Conservation (phyloP, 2,329 filamentous ascomycete genomes). For the Xenoacremonium recifei region DNA sequence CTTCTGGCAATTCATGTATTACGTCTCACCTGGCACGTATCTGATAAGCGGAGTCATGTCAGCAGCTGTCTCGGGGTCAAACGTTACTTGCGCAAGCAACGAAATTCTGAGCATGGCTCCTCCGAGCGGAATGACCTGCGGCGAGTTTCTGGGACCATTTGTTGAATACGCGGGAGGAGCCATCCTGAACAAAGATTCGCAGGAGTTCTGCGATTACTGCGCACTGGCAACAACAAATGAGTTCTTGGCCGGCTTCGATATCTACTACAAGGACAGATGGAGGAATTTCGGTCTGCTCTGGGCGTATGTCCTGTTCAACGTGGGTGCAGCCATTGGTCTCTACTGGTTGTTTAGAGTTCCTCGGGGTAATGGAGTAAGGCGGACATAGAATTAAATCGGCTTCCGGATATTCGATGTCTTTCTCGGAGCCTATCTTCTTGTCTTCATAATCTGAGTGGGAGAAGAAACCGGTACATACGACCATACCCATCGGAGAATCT, state of each 20-base stretch:
- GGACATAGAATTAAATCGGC: too few relatives aligned
- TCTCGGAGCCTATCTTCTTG: too few relatives aligned
- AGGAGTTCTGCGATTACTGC: slow-evolving; percentile 45
- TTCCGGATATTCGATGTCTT: too few relatives aligned
- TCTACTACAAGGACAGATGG: slow-evolving; percentile 51
- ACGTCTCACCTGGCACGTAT: slow-evolving; percentile 68
- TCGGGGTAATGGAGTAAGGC: slow-evolving; percentile 22
- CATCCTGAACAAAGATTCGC: slow-evolving; percentile 42
- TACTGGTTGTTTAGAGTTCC: slow-evolving; percentile 44
- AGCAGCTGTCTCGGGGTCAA: slow-evolving; percentile 18
- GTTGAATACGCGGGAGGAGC: slow-evolving; percentile 44
- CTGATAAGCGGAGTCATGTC: slow-evolving; percentile 59
- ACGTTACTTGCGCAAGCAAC: slow-evolving; percentile 22
- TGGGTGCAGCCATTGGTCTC: slow-evolving; percentile 42
- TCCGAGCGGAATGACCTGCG: slow-evolving; percentile 47
- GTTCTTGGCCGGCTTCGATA: slow-evolving; percentile 38
- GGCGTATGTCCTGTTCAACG: slow-evolving; percentile 50
- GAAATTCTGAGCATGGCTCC: slow-evolving; percentile 59
- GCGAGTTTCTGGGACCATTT: slow-evolving; percentile 46
- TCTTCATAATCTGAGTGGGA: too few relatives aligned
- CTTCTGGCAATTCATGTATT: slow-evolving; percentile 74
- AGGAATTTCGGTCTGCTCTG: slow-evolving; percentile 55
- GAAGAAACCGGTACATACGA: too few relatives aligned
- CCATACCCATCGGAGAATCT: not conserved
- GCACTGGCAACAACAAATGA: slow-evolving; percentile 34